phyloP scores from a whole-genome alignment of 331 rosid species.

The Quercus tomentella region DNA sequence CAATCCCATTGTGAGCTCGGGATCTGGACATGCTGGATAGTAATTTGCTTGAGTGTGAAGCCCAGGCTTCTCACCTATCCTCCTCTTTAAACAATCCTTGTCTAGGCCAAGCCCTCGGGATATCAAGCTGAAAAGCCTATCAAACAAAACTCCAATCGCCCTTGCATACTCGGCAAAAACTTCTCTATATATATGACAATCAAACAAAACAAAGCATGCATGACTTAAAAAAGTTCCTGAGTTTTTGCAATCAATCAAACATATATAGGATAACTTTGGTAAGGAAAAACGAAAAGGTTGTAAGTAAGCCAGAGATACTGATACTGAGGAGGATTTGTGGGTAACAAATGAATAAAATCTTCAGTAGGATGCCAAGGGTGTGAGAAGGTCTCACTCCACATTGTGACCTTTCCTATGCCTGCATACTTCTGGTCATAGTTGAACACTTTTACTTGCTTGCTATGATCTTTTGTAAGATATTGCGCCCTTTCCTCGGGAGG shows the following conservation, averaged over 20 bases:
- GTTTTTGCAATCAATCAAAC: too few species aligned
- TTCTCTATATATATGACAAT: slow-evolving; percentile 1
- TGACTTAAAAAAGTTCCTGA: too few species aligned
- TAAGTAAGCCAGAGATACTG: slow-evolving; percentile 1
- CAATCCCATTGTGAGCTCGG: slow-evolving; percentile 36
- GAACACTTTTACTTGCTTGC: slow-evolving; percentile 22
- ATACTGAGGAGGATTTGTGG: slow-evolving; percentile 29
- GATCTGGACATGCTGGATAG: slow-evolving; percentile 38
- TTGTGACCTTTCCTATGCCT: slow-evolving; percentile 10
- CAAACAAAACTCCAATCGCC: slow-evolving; percentile 25
- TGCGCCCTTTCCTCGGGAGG: slow-evolving; percentile 25
- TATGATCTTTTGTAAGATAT: slow-evolving; percentile 24
- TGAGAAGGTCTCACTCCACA: slow-evolving; percentile 42
- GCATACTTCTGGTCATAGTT: slow-evolving; percentile 16
- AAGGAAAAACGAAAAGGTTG: neutral
- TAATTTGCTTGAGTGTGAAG: slow-evolving; percentile 23
- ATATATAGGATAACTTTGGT: too few species aligned
- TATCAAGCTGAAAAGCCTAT: slow-evolving; percentile 25
- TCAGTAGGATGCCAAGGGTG: slow-evolving; percentile 34
- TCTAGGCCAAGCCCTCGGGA: slow-evolving; percentile 37
- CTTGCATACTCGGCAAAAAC: slow-evolving; percentile 31
- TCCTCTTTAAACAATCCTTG: slow-evolving; percentile 3
- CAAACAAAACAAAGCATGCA: neutral
- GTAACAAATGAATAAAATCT: slow-evolving; percentile 22
- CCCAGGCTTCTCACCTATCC: slow-evolving; percentile 28